Evolutionary conservation across 495 filamentous ascomycete species (phyloP).

Genomic region (Penicillium fimorum): DNA sequence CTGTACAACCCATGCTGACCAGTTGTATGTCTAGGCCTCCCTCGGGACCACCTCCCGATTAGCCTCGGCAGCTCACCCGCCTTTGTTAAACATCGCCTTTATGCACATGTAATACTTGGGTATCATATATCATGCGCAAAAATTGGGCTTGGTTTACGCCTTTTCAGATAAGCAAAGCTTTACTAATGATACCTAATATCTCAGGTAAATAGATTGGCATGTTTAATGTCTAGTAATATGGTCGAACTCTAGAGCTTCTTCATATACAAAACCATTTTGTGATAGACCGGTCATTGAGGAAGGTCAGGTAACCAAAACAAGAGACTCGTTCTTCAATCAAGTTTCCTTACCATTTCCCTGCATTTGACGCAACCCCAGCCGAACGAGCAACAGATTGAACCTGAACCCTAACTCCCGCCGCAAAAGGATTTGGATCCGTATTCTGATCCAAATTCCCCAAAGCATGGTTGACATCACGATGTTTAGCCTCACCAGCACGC

Average conservation of each 20-base stretch:
- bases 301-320: neutral
- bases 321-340: neutral
- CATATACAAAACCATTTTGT: neutral
- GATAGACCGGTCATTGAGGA: neutral
- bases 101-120: neutral
- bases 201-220: neutral
- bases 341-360: neutral
- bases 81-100: neutral
- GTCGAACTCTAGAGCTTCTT: neutral
- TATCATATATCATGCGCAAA: neutral
- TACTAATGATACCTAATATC: neutral
- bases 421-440: conserved; percentile 87
- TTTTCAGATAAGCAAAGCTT: neutral
- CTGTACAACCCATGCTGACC: neutral
- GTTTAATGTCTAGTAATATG: neutral
- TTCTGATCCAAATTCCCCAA: conserved; percentile 76
- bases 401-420: conserved; percentile 64
- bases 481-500: conserved; percentile 87
- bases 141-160: neutral
- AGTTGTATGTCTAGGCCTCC: neutral
- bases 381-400: conserved; percentile 2
- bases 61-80: neutral
- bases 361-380: neutral
- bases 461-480: conserved; percentile 93
- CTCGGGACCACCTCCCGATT: neutral